Conservation (phyloP, 441 rosid genomes). For the Brassica balearica region DNA sequence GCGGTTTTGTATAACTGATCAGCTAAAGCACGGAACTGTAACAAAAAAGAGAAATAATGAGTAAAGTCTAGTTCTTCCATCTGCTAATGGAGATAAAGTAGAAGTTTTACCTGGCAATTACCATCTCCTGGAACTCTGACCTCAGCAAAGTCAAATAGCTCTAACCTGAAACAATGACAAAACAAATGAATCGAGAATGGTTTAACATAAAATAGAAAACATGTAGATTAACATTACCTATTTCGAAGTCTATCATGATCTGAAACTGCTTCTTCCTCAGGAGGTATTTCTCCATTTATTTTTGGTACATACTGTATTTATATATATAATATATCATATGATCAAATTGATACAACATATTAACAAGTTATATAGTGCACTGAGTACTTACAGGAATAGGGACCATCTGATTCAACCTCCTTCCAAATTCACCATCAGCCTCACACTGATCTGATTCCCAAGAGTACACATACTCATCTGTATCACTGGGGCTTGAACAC, state of each 20-base stretch:
- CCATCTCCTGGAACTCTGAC: conserved; percentile 74
- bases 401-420: conserved; percentile 68
- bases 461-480: conserved; percentile 56
- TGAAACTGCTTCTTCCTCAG: conserved; percentile 71
- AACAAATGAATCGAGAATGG: conserved; percentile 27
- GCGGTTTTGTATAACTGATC: conserved; percentile 71
- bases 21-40: conserved; percentile 81
- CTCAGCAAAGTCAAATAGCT: conserved; percentile 55
- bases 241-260: conserved; percentile 73
- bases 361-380: background rate
- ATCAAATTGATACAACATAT: background rate
- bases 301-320: conserved; percentile 67
- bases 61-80: background rate
- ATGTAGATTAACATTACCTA: conserved; percentile 46
- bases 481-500: conserved; percentile 56
- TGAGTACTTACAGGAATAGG: conserved; percentile 57
- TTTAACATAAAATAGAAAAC: background rate
- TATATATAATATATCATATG: background rate
- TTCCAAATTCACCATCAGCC: conserved; percentile 59
- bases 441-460: conserved; percentile 60
- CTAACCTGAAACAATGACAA: conserved; percentile 48
- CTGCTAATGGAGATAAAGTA: background rate
- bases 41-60: background rate
- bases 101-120: conserved; percentile 53
- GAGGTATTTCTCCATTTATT: conserved; percentile 79